Evolutionary conservation across 768 basidiomycete species (phyloP), one percentile per base, ranked within the genome.

Genomic region (Auricularia sp.): DNA sequence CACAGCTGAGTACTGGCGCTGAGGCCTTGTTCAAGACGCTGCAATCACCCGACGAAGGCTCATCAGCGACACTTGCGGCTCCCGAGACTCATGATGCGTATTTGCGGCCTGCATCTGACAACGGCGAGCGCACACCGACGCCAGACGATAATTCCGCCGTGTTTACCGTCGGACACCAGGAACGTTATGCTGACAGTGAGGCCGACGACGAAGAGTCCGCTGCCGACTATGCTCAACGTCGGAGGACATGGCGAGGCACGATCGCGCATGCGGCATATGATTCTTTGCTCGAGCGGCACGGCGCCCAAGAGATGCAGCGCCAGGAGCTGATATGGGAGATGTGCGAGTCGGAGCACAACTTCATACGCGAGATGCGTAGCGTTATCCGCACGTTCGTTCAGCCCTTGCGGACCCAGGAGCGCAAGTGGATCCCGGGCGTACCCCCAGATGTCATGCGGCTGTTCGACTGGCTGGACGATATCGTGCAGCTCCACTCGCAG

Each of bases 401-500:
- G 3, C 94, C 93, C 0, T 80, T 97, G 8, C 86, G 91, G 7
- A 79, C 84, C 2, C 84, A 87, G 66, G 81, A 87, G 68, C 84
- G 84, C 62, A 71, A 78, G 1, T 97, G 93, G 91, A 87, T 96
- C 43, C 76, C 84, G 1, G 93, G 93, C 18, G 82, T 98, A 18
- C 92, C 93, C 0, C 66, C 77, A 2, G 81, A 85, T 42, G 79
- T 93, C 12, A 80, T 86, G 0, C 83, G 84, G 11, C 78, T 93
- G 23, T 85, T 98, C 66, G 92, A 94, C 73, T 92, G 90, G 87
- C 76, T 95, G 61, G 92, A 95, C 68, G 91, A 92, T 68, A 90
- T 98, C 66, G 78, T 88, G 10, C 85, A 87, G 63, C 77, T 94
- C 1, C 94, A 97, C 68, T 76, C 78, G 3, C 81, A 86, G 65